Evolutionary conservation across 371 early-diverging fungal genomes (phyloP).

Genomic region (Chytridium lagenaria): DNA sequence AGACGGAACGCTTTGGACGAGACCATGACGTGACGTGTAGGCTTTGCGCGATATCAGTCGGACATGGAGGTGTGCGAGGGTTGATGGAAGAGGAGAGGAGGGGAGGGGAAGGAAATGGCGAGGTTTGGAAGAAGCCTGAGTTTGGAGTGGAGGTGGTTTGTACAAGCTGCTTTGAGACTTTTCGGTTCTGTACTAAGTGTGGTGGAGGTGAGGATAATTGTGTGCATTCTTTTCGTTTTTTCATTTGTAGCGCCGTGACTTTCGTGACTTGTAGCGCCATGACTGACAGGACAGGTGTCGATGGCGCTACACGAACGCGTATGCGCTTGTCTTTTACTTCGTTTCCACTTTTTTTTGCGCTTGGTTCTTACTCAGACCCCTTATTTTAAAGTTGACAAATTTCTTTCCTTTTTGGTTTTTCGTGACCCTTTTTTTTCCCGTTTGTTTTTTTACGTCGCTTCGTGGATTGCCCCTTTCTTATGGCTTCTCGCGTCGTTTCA

Average conservation of each 20-base stretch:
- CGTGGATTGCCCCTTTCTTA: too few relatives aligned
- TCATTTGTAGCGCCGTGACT: constrained; percentile 10
- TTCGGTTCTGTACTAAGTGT: constrained; percentile 10
- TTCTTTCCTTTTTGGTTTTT: too few relatives aligned
- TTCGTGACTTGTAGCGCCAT: too few relatives aligned
- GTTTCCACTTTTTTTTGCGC: too few relatives aligned
- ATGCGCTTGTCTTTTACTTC: too few relatives aligned
- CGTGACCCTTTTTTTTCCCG: too few relatives aligned
- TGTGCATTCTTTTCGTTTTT: not conserved
- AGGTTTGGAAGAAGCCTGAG: not conserved
- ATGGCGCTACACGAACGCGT: too few relatives aligned
- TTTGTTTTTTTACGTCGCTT: too few relatives aligned
- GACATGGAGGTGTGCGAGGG: not conserved
- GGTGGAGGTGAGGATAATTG: constrained; percentile 1
- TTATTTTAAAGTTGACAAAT: too few relatives aligned
- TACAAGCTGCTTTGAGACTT: not conserved
- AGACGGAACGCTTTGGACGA: not conserved
- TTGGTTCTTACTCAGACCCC: too few relatives aligned
- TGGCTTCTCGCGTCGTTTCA: too few relatives aligned
- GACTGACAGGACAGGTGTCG: too few relatives aligned
- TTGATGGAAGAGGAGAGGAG: not conserved
- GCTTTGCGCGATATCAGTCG: not conserved
- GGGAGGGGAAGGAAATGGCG: not conserved
- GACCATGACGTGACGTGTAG: not conserved
- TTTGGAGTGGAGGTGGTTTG: constrained; percentile 14